Evolutionary conservation across 805 yeast genomes (phyloP).

Genomic region (Kluyveromyces dobzhanskii): DNA sequence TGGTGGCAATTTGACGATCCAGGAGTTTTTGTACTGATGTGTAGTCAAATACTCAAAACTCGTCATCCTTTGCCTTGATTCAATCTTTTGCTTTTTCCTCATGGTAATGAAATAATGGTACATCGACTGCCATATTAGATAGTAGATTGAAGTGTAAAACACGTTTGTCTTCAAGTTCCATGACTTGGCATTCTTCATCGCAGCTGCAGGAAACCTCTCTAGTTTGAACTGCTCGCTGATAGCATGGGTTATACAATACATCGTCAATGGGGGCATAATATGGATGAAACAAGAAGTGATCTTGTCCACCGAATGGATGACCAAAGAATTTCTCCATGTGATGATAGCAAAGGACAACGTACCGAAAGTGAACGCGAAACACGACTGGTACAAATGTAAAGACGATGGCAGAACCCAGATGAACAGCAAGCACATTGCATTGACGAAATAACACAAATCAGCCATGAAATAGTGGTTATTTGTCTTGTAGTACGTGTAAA

Average conservation of each 20-base stretch:
- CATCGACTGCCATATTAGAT: constrained; percentile 80
- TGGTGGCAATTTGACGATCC: constrained; percentile 84
- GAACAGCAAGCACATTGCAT: constrained; percentile 55
- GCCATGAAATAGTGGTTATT: constrained; percentile 83
- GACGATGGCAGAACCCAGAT: constrained; percentile 82
- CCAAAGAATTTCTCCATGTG: constrained; percentile 92
- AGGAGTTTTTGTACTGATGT: constrained; percentile 54
- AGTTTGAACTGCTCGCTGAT: constrained; percentile 43
- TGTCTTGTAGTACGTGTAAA: constrained; percentile 70
- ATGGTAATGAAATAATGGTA: constrained; percentile 92
- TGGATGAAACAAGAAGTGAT: constrained; percentile 89
- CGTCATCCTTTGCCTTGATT: constrained; percentile 70
- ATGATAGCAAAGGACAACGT: constrained; percentile 89
- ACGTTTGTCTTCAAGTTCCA: constrained; percentile 56
- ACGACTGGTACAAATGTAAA: constrained; percentile 62
- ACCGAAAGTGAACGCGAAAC: constrained; percentile 83
- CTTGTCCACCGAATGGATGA: constrained; percentile 84
- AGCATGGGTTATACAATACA: constrained; percentile 81
- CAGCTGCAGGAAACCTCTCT: constrained; percentile 73
- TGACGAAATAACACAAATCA: constrained; percentile 89
- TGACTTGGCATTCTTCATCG: constrained; percentile 38
- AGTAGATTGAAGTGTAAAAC: constrained; percentile 69
- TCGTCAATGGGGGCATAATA: constrained; percentile 78
- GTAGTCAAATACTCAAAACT: constrained; percentile 77
- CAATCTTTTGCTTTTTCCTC: constrained; percentile 67